These are phyloP conservation scores for Colletotrichum filicis DNA, from an alignment of 2,329 filamentous ascomycete species.

Conservation along the genomic window DNA sequence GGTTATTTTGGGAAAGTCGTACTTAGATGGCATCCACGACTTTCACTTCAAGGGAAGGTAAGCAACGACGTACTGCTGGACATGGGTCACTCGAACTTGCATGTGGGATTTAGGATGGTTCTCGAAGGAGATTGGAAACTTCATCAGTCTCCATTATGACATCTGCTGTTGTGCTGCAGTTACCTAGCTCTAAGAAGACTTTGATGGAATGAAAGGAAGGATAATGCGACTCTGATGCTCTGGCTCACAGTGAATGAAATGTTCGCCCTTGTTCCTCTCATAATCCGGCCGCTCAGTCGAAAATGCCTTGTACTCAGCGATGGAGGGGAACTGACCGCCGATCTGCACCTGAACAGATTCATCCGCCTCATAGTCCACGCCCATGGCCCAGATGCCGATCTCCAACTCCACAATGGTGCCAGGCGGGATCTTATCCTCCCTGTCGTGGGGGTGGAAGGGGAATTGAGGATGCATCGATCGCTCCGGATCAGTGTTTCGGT, in stretches of 20 bases:
- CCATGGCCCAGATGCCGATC: conserved; percentile 59
- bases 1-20: too few species aligned
- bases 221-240: conserved; percentile 50
- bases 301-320: conserved; percentile 52
- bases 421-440: conserved; percentile 50
- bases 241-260: conserved; percentile 50
- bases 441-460: conserved; percentile 50
- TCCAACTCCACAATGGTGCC: conserved; percentile 56
- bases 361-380: conserved; percentile 55
- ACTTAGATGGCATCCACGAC: too few species aligned
- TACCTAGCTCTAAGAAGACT: not conserved
- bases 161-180: too few species aligned
- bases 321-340: conserved; percentile 45
- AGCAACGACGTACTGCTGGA: too few species aligned
- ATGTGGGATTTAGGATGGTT: too few species aligned
- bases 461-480: conserved; percentile 45
- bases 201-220: conserved; percentile 38
- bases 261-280: conserved; percentile 52
- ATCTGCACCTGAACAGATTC: conserved; percentile 45
- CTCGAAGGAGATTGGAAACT: too few species aligned
- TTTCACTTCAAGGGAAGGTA: too few species aligned
- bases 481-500: conserved; percentile 48
- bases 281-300: conserved; percentile 50
- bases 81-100: too few species aligned
- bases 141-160: too few species aligned